phyloP scores from a whole-genome alignment of 176 grass and related monocot genomes.

The Bonia amplexicaulis region DNA sequence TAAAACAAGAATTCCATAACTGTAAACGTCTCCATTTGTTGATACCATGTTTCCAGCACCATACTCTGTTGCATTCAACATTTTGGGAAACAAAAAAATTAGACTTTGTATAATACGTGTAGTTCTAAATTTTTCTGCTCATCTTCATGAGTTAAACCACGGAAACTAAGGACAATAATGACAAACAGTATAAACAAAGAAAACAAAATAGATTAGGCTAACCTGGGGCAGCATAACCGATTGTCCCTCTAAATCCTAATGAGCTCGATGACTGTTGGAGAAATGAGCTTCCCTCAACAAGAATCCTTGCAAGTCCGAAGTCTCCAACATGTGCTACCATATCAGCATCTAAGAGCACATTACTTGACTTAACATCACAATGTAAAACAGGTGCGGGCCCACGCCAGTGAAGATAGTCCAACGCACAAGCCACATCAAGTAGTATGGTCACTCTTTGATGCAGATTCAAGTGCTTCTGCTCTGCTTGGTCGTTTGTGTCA shows the following conservation, averaged over 20 bases:
- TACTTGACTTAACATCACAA: no score
- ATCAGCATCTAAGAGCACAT: no score
- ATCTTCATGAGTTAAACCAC: no score
- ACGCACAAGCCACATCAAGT: conserved; percentile 29
- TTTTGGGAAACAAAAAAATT: no score
- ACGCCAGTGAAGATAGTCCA: conserved; percentile 36
- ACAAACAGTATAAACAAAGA: no score
- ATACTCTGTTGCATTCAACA: neutral
- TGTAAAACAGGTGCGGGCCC: no score
- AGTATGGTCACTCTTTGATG: conserved; percentile 14
- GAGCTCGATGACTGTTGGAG: neutral
- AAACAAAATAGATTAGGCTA: neutral
- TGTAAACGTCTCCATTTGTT: conserved; percentile 33
- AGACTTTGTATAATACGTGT: no score
- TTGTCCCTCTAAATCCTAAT: conserved; percentile 11
- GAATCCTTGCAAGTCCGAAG: conserved; percentile 12
- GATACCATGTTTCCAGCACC: conserved; percentile 26
- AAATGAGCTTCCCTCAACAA: neutral
- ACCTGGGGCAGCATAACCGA: conserved; percentile 29
- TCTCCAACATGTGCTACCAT: no score
- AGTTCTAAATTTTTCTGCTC: no score
- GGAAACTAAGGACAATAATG: no score
- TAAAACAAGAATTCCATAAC: conserved; percentile 41
- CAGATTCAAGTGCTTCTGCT: neutral
- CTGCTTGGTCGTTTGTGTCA: neutral